These are phyloP conservation scores for Cadophora sp. DNA, from an alignment of 2,329 filamentous ascomycete genomes.

Conservation along the genomic window DNA sequence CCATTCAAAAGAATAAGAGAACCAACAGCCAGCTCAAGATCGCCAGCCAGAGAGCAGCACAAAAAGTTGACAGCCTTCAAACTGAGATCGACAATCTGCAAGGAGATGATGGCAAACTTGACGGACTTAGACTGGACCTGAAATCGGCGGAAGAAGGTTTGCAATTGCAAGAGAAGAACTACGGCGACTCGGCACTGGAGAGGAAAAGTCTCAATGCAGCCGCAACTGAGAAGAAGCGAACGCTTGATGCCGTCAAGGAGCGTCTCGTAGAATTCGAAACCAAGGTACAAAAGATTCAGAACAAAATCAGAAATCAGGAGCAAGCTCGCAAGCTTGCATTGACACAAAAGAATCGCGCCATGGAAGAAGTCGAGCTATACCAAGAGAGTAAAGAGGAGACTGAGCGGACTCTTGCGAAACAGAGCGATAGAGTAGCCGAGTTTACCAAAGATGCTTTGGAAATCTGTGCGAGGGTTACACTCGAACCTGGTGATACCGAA, in stretches of 20 bases:
- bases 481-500: slow-evolving; percentile 69
- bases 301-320: slow-evolving; percentile 56
- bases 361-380: slow-evolving; percentile 57
- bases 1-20: slow-evolving; percentile 56
- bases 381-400: slow-evolving; percentile 53
- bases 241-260: slow-evolving; percentile 49
- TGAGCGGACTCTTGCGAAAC: slow-evolving; percentile 55
- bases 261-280: slow-evolving; percentile 45
- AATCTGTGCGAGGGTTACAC: slow-evolving; percentile 63
- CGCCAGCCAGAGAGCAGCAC: slow-evolving; percentile 64
- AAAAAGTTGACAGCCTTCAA: slow-evolving; percentile 58
- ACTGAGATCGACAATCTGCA: slow-evolving; percentile 71
- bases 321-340: slow-evolving; percentile 61
- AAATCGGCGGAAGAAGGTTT: slow-evolving; percentile 54
- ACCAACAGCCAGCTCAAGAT: slow-evolving; percentile 56
- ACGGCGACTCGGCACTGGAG: slow-evolving; percentile 56
- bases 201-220: slow-evolving; percentile 56
- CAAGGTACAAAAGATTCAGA: slow-evolving; percentile 61
- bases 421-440: slow-evolving; percentile 56
- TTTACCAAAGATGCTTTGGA: slow-evolving; percentile 61
- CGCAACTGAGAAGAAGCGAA: slow-evolving; percentile 44
- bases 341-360: slow-evolving; percentile 66
- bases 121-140: slow-evolving; percentile 63
- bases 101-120: slow-evolving; percentile 71
- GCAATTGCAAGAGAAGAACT: slow-evolving; percentile 60